Evolutionary conservation across 2,329 filamentous ascomycete genomes (phyloP).

Genomic region (Colletotrichum gloeosporioides): DNA sequence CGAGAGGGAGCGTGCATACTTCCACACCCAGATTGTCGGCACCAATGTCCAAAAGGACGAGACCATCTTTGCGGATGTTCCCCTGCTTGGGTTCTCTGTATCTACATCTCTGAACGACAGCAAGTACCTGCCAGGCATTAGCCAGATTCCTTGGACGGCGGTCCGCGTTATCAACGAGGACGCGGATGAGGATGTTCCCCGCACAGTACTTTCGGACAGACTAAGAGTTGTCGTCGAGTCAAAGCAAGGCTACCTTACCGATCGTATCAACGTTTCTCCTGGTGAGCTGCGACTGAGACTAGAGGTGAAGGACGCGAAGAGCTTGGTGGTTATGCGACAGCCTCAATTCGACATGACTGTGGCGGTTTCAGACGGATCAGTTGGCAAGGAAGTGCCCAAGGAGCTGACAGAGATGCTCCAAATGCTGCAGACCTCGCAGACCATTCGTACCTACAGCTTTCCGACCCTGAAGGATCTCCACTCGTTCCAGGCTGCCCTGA

Average conservation of each 20-base stretch:
- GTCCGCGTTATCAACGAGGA: conserved; percentile 76
- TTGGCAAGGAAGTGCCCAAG: conserved; percentile 64
- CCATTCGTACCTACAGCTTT: conserved; percentile 76
- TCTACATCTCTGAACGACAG: conserved; percentile 56
- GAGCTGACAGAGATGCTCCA: conserved; percentile 70
- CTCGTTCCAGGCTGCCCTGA: conserved; percentile 78
- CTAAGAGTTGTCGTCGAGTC: conserved; percentile 79
- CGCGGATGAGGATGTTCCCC: conserved; percentile 65
- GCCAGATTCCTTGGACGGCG: conserved; percentile 67
- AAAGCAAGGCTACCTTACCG: conserved; percentile 78
- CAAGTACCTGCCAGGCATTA: conserved; percentile 55
- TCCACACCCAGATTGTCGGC: conserved; percentile 78
- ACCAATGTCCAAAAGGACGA: conserved; percentile 73
- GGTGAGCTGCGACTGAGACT: conserved; percentile 75
- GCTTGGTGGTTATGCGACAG: conserved; percentile 72
- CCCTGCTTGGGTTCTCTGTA: conserved; percentile 69
- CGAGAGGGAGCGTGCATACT: conserved; percentile 69
- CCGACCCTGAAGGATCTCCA: conserved; percentile 73
- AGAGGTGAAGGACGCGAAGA: conserved; percentile 64
- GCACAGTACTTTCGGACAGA: conserved; percentile 77
- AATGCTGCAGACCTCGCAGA: conserved; percentile 60
- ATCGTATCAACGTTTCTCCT: conserved; percentile 81
- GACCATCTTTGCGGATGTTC: conserved; percentile 72
- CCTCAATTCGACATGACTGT: conserved; percentile 80
- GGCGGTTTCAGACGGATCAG: conserved; percentile 72